Base-by-base conservation (phyloP, 129 eudicot species). In the Saposhnikovia divaricata region DNA sequence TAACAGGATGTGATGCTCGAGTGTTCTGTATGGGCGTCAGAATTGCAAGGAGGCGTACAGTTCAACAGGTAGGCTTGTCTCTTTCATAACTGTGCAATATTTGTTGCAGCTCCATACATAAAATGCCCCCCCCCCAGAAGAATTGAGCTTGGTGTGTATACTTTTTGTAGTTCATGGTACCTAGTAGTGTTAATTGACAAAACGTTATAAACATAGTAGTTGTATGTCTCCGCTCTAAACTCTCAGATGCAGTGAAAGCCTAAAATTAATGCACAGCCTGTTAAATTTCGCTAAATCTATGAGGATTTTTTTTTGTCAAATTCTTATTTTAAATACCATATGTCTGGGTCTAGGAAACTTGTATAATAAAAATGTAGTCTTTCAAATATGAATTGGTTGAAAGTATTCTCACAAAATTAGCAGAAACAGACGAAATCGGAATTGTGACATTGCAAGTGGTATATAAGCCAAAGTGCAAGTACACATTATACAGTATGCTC, bases 21-120 rank as follows among this genome's bases (percentile, higher is more conserved):
- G 80, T 88, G 9, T 93, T 93, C 78, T 93, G 98, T 85, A 48
- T 91, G 76, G 98, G 98, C 55, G 97, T 93, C 72, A 88, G 98
- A 80, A 83, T 93, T 46, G 94, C 89, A 79, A 86, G 84, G 76
- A 83, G 91, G 57, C 97, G 93, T 51, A 89, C 96, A 43, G 86
- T 95, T 77, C 92, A 89, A 72, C 96, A 95, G 93, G 98, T 95
- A 80, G 69, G 79, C 44, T 63, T 6, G 9, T 34, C 42, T 77
- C 46, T 76, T 70, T 50, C 82, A 31, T 7, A 6, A 13, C 19
- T 61, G n/a, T 48, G 18, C 13, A 38, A 9, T 6, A 16, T 59
- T 63, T 63, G 39, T 6, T 12, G 10, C 21, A 31, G 43, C 73
- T 27, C 73, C 43, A 4, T 31, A 13, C 19, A 14, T 27, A 3